Evolutionary conservation across 352 stramenopile species (phyloP).

Genomic region (Ophiocytium majus): DNA sequence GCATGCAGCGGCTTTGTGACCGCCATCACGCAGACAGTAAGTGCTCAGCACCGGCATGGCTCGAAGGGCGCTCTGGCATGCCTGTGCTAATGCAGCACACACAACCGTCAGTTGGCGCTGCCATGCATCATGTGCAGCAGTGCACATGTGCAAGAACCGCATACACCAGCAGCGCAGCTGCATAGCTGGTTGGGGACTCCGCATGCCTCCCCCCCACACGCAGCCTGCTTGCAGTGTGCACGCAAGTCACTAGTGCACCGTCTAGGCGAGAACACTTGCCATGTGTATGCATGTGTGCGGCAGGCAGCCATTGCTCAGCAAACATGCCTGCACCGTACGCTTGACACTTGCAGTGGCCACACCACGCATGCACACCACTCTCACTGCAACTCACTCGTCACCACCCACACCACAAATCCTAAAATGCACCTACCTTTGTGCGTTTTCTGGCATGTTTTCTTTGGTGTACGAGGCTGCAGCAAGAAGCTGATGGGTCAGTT

Average conservation of each 20-base stretch:
- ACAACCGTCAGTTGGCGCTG: too few relatives aligned
- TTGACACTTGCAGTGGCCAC: background rate
- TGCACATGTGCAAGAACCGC: too few relatives aligned
- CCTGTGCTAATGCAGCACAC: too few relatives aligned
- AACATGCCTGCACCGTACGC: background rate
- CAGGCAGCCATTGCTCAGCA: background rate
- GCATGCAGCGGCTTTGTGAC: background rate
- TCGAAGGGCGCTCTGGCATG: background rate
- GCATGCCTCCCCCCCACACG: too few relatives aligned
- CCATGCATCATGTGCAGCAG: too few relatives aligned
- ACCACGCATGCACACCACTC: background rate
- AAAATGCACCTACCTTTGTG: background rate
- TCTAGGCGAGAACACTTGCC: too few relatives aligned
- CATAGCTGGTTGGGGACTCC: too few relatives aligned
- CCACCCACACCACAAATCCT: background rate
- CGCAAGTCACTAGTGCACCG: too few relatives aligned
- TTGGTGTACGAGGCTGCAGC: too few relatives aligned
- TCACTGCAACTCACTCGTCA: background rate
- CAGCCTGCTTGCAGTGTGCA: too few relatives aligned
- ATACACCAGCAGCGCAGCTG: too few relatives aligned
- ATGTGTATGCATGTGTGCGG: too few relatives aligned
- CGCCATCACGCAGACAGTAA: background rate
- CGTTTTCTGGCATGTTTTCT: background rate
- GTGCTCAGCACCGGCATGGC: background rate
- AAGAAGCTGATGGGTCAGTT: constrained; percentile 65